Evolutionary conservation across 352 stramenopile species (phyloP), one percentile per base, ranked within the genome.

Genomic region (Blastocystis sp.): DNA sequence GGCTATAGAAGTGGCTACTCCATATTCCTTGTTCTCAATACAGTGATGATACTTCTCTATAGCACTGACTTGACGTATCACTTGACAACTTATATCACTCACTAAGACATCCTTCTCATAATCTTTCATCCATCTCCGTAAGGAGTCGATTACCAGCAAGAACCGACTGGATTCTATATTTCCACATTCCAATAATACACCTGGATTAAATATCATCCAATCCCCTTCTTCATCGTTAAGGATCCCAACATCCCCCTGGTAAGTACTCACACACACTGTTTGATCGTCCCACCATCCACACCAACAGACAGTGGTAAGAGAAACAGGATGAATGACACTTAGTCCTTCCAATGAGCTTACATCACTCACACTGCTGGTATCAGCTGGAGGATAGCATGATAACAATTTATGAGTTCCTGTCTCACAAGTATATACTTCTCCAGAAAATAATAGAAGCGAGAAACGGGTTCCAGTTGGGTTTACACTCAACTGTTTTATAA

Each of bases 31-130:
- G 24, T 0, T 11, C 3, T n/a, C 7, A 64, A 81, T 81, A 42
- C 70, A 81, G 0, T 62, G 13, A 22, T 59, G 15, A 44, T 59
- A 81, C 70, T 81, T 81, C 53, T 60, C 37, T 33, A 35, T 33
- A 17, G 70, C 35, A 27, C 24, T 60, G 1, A 81, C 70, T n/a
- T 64, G 24, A 4, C 54, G 17, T 11, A 81, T 13, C 9, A 13
- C 62, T 19, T n/a, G 11, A 15, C 35, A 6, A 22, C n/a, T 30
- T 11, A 59, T 24, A 27, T 35, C 44, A n/a, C 22, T 15, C 0
- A n/a, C 40, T 17, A 60, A 5, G 7, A 30, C 13, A 1, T 59
- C 24, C 40, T 62, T n/a, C 0, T 42, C 42, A 1, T 27, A 40
- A 15, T 15, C 22, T 27, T 60, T 42, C 70, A 27, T 40, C 70